Evolutionary conservation across 176 grass and related monocot species (phyloP).

Genomic region (Oryza brachyantha): DNA sequence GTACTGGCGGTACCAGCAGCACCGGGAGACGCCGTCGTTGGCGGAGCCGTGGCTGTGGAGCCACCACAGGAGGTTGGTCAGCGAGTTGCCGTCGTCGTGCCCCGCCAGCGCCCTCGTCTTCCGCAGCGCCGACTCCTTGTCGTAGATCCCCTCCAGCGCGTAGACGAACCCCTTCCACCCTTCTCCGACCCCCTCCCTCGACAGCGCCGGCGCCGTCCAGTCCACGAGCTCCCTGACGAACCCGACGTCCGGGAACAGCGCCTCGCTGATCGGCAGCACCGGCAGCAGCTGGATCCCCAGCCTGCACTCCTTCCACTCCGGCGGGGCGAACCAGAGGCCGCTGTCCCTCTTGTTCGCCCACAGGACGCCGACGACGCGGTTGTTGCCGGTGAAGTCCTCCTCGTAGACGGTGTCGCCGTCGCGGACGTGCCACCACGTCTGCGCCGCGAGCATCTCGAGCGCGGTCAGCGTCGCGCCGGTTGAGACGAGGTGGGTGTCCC

Average conservation of each 20-base stretch:
- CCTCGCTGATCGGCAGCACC: slow-evolving; percentile 68
- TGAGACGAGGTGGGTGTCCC: slow-evolving; percentile 61
- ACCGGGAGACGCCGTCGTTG: slow-evolving; percentile 9
- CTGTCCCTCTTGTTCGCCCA: slow-evolving; percentile 98
- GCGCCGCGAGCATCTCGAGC: slow-evolving; percentile 71
- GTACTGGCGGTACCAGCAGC: slow-evolving; percentile 88
- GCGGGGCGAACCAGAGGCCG: slow-evolving; percentile 86
- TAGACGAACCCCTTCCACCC: slow-evolving; percentile 97
- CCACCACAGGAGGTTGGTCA: slow-evolving; percentile 90
- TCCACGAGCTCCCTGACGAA: slow-evolving; percentile 71
- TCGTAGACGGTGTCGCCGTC: slow-evolving; percentile 62
- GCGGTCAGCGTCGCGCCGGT: slow-evolving; percentile 60
- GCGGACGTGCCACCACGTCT: slow-evolving; percentile 92
- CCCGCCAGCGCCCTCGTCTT: slow-evolving; percentile 54
- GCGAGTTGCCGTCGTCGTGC: slow-evolving; percentile 78
- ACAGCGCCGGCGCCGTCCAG: slow-evolving; percentile 63
- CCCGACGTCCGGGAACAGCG: slow-evolving; percentile 54
- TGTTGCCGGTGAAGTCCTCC: slow-evolving; percentile 64
- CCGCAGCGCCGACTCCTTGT: slow-evolving; percentile 50
- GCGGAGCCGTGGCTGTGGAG: slow-evolving; percentile 62
- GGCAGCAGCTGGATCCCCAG: slow-evolving; percentile 83
- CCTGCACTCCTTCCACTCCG: slow-evolving; percentile 79
- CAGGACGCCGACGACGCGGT: slow-evolving; percentile 63
- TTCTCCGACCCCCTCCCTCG: slow-evolving; percentile 73
- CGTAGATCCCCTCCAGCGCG: slow-evolving; percentile 76